Conservation (phyloP, 257 asterid genomes). For the Fraxinus anomala region DNA sequence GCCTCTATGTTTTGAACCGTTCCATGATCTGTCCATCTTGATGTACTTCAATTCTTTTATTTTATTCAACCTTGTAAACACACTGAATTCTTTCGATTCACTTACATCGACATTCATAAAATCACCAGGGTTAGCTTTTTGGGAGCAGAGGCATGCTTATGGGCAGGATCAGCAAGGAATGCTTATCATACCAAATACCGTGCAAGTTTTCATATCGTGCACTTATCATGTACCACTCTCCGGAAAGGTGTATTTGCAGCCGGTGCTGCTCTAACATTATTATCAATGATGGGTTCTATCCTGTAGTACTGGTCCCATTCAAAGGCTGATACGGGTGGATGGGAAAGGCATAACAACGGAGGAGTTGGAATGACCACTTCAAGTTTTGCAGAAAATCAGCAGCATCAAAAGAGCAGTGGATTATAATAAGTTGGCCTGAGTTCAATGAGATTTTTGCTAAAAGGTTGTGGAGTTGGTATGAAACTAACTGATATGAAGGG, state of each 20-base stretch:
- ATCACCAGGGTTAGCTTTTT: conserved; percentile 73
- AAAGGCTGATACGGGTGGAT: conserved; percentile 88
- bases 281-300: conserved; percentile 60
- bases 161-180: conserved; percentile 91
- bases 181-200: conserved; percentile 95
- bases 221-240: conserved; percentile 83
- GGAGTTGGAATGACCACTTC: conserved; percentile 77
- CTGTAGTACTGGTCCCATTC: conserved; percentile 76
- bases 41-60: background rate
- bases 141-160: conserved; percentile 94
- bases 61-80: background rate
- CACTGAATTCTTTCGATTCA: conserved; percentile 11
- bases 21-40: background rate
- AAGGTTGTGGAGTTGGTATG: conserved; percentile 16
- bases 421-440: conserved; percentile 30
- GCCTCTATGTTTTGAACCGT: background rate
- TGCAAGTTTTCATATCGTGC: conserved; percentile 53
- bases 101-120: conserved; percentile 16
- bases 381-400: conserved; percentile 43
- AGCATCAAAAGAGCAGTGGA: conserved; percentile 43
- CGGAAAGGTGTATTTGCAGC: conserved; percentile 97
- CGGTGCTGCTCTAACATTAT: conserved; percentile 72
- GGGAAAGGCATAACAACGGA: conserved; percentile 84
- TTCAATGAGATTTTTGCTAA: conserved; percentile 1
- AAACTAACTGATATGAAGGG: conserved; percentile 9